Conservation (phyloP, 106 monocot species). For the Iris macrosiphon region DNA sequence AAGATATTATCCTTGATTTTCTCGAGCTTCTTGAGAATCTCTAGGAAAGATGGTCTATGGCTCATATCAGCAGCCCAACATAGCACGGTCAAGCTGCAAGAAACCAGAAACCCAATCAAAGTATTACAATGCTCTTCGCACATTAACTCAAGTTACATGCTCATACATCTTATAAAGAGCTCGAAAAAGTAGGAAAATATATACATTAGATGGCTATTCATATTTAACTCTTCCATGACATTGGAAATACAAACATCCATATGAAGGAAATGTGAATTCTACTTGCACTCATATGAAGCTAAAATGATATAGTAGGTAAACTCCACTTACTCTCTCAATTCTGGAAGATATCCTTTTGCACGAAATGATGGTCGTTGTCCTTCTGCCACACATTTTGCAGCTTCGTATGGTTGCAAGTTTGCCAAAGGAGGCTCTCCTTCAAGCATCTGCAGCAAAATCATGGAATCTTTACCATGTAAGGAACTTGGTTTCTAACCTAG, state of each 20-base stretch:
- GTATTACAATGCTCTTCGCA: too few species aligned
- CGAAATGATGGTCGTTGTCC: constrained; percentile 57
- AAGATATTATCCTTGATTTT: constrained; percentile 60
- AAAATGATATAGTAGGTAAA: too few species aligned
- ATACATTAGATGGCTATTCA: too few species aligned
- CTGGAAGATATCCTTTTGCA: constrained; percentile 42
- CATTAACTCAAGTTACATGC: too few species aligned
- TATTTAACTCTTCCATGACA: too few species aligned
- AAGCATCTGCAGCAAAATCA: constrained; percentile 49
- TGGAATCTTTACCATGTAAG: neutral
- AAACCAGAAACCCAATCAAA: too few species aligned
- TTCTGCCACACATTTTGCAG: constrained; percentile 61
- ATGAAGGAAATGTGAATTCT: too few species aligned
- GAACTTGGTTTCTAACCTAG: neutral
- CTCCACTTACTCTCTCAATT: constrained; percentile 52
- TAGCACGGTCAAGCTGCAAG: constrained; percentile 50
- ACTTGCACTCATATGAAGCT: too few species aligned
- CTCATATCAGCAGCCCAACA: constrained; percentile 78
- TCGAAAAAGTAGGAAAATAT: too few species aligned
- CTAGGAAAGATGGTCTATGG: constrained; percentile 63
- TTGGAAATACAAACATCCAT: too few species aligned
- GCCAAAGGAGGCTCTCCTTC: constrained; percentile 74
- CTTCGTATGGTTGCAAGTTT: constrained; percentile 71
- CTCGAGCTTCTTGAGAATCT: constrained; percentile 78
- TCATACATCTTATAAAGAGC: too few species aligned